Base-by-base conservation (phyloP, 1,284 basidiomycete species). In the Tilletia horrida region DNA sequence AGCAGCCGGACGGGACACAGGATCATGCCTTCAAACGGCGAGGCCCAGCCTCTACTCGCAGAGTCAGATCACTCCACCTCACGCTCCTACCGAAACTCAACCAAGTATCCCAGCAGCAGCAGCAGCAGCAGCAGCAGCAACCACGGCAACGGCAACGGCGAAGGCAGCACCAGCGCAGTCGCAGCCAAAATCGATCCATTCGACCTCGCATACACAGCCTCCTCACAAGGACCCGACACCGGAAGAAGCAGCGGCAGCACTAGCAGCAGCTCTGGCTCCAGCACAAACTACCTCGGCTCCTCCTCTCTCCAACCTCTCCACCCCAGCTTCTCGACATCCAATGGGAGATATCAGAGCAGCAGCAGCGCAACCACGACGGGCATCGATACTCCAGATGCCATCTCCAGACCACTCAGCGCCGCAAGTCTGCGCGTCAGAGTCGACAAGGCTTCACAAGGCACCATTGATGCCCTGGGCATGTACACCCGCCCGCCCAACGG, bases 371-470 rank as follows among this genome's bases (percentile, higher is more conserved):
- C 55, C 14, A 59, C 55, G 3, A 35, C 25, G 27, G 55, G 23
- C 31, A 29, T 25, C 18, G 27, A 25, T 14, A 25, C 52, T 25
- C 23, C 55, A 0, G 72, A 74, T 16, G 66, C 71, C 23, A 76
- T 77, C 68, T 69, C 68, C 57, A 57, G 77, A 9, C 77, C 77
- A 2, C 69, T 66, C 27, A 76, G 73, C 1, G 74, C 78, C 0
- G 71, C 74, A 1, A 72, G 70, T 61, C 77, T 79, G 76, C 68
- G 76, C 21, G 73, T 77, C 40, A 66, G 75, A 43, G 72, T 80
- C 57, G 78, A 80, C 70, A 76, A 71, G 52, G 73, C 70, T 18
- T 68, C 70, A 45, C 68, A 42, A 43, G 74, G 73, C 57, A 66
- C 70, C 57, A 71, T 73, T 65, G 67, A 65, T 16, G 71, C 73